Base-by-base conservation (phyloP, 2,329 filamentous ascomycete genomes). In the Aurifilum marmelostoma region DNA sequence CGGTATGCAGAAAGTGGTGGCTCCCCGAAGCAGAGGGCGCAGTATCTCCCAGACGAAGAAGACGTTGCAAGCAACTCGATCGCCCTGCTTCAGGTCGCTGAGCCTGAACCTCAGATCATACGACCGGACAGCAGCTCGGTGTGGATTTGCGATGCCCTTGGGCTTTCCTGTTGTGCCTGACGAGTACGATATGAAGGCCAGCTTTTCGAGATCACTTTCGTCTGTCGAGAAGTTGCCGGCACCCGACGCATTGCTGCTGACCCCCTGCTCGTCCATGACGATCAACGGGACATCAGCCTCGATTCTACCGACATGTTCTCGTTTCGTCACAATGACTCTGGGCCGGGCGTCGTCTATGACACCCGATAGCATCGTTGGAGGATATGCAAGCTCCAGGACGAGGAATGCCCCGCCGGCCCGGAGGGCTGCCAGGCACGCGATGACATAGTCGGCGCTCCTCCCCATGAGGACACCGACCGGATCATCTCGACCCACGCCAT, bases 11-110 rank as follows among this genome's bases (percentile, higher is more conserved):
- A 94, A 86, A 5, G 92, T 90, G 0, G 92, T 93, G 2, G 91
- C 92, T 73, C 92, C 92, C 67, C 92, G 87, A 67, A 95, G 77
- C 59, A 95, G 82, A 11, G 92, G 92, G 6, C 92, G 90, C 67
- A 95, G 78, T 68, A 94, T 94, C 77, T 95, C 92, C 92, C 92
- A 95, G 61, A 94, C 85, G 76, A 95, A 95, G 78, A 94, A 95
- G 69, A 94, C 92, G 82, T 94, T 95, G 80, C 92, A 94, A n/a
- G 92, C 92, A 14, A 94, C 91, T 8, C 92, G 87, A 73, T 94
- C 92, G 21, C 91, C 91, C 0, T 89, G 89, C 24, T 85, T 79
- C 2, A 93, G 81, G 76, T 94, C 89, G 72, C 88, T 91, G 63
- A 94, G 78, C 12, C 81, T 83, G 75, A 94, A 94, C 77, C 92